Percentiles rank a stretch among this genome's conserved stretches.
phyloP scores from a whole-genome alignment of 2,329 filamentous ascomycete species.

The Colletotrichum godetiae region DNA sequence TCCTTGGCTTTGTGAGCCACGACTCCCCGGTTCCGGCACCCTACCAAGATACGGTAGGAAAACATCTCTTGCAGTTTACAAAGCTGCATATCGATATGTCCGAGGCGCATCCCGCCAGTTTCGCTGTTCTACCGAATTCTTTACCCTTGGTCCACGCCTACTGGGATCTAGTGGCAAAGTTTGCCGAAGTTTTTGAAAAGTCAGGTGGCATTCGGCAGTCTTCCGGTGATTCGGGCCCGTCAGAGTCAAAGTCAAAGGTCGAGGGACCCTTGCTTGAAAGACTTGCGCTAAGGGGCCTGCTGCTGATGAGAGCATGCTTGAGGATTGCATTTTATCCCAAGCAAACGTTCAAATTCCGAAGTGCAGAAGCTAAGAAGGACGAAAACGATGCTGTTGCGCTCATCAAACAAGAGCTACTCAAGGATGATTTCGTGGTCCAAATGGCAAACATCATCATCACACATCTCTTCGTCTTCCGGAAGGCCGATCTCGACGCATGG shows the following conservation, averaged over 20 bases:
- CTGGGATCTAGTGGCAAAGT: conserved; percentile 83
- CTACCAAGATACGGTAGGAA: conserved; percentile 76
- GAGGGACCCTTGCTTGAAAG: conserved; percentile 79
- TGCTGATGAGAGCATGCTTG: conserved; percentile 84
- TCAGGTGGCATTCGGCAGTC: conserved; percentile 66
- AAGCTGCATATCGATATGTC: conserved; percentile 94
- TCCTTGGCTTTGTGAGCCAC: conserved; percentile 72
- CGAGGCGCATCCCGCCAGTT: conserved; percentile 81
- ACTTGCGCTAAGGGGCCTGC: conserved; percentile 83
- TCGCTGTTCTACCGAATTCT: conserved; percentile 83
- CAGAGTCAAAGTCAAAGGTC: conserved; percentile 59
- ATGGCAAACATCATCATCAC: conserved; percentile 89
- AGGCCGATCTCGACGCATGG: conserved; percentile 90
- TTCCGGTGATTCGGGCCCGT: conserved; percentile 44
- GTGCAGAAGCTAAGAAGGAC: conserved; percentile 79
- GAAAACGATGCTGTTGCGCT: conserved; percentile 75
- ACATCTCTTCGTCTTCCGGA: conserved; percentile 87
- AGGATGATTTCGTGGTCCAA: conserved; percentile 79
- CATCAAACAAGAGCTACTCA: conserved; percentile 81
- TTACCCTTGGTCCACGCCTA: conserved; percentile 83
- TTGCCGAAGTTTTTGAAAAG: conserved; percentile 79
- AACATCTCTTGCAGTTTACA: conserved; percentile 88
- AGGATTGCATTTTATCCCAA: conserved; percentile 85
- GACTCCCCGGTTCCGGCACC: conserved; percentile 64
- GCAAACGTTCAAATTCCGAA: conserved; percentile 86